A percentile compares a stretch with the other conserved stretches of the same genome.
Evolutionary conservation across 176 grass and related monocot genomes (phyloP).

Genomic region (Ensete ventricosum): DNA sequence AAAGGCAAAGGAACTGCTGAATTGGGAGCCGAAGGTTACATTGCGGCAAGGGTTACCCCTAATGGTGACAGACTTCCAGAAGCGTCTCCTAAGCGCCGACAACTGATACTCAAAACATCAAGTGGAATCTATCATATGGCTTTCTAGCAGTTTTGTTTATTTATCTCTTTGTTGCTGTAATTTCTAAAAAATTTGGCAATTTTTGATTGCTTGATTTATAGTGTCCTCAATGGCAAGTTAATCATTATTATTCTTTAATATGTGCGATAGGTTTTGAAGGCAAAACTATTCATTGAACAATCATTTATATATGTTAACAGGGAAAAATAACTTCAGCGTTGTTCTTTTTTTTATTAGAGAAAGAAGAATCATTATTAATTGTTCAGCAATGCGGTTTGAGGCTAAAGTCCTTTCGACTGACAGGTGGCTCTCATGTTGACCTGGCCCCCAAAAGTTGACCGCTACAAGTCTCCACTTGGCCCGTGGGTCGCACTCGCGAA

Average conservation of each 20-base stretch:
- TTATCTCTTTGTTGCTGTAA: background rate
- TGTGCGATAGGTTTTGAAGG: too few species aligned
- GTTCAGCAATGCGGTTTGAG: too few species aligned
- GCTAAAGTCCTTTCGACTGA: too few species aligned
- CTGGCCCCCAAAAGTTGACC: background rate
- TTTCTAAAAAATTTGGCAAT: background rate
- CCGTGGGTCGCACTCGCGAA: too few species aligned
- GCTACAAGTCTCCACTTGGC: background rate
- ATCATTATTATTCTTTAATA: too few species aligned
- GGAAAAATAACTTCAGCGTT: too few species aligned
- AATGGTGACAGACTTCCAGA: slow-evolving; percentile 87
- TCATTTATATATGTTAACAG: too few species aligned
- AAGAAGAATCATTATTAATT: too few species aligned
- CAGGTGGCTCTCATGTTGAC: background rate
- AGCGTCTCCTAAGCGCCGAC: slow-evolving; percentile 28
- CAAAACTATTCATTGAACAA: too few species aligned
- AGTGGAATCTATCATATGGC: background rate
- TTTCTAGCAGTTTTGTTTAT: background rate
- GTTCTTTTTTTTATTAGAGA: too few species aligned
- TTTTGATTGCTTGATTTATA: background rate
- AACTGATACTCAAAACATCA: background rate
- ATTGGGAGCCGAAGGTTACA: slow-evolving; percentile 82
- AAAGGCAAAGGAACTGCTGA: slow-evolving; percentile 68
- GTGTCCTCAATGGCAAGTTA: background rate
- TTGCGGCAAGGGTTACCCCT: slow-evolving; percentile 63